Base-by-base conservation (phyloP, 1,139 yeast species). In the Protomyces inundatus region DNA sequence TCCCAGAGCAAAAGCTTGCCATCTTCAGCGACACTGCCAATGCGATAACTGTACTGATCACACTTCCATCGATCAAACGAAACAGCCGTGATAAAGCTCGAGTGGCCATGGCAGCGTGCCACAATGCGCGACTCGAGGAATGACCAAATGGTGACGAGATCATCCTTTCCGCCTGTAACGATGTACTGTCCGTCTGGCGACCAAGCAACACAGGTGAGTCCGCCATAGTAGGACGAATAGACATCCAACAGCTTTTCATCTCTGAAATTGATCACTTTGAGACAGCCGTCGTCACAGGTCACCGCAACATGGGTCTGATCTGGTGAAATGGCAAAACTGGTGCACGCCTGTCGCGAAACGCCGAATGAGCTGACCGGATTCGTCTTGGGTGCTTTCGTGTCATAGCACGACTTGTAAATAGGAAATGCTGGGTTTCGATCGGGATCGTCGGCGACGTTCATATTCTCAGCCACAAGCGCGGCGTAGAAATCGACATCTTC, bases 1-100 rank as follows among this genome's bases (percentile, higher is more conserved):
- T 88, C 95, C 89, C 91, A 88, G 37, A 86, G 76, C 42, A 85
- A 74, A 6, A 87, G 75, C 64, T 80, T 80, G 0, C 90, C 90
- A 71, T 88, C 95, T 70, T 82, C 85, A 1, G 91, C 90, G 66
- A 85, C 85, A 51, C 87, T 80, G 1, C 87, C 82, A 45, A 88
- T 73, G 64, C 86, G 79, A 72, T 88, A 88, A 16, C 71, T 73
- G 34, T 65, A 69, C 69, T 70, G 70, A 61, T 77, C 77, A 50
- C 73, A 70, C 52, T 67, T 72, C 73, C 71, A 73, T 9, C 75
- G 74, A 67, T 81, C 84, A 68, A 82, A 77, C 39, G 75, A 71
- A 2, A 87, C 80, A 7, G 77, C 77, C 39, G 81, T 76, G 4
- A 88, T 82, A 75, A 88, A 85, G 51, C 90, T 86, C 37, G 80